A percentile compares a stretch with the other conserved stretches of the same genome.
Conservation (phyloP, 371 early-diverging fungal genomes). For the Syncephalastrum racemosum region DNA sequence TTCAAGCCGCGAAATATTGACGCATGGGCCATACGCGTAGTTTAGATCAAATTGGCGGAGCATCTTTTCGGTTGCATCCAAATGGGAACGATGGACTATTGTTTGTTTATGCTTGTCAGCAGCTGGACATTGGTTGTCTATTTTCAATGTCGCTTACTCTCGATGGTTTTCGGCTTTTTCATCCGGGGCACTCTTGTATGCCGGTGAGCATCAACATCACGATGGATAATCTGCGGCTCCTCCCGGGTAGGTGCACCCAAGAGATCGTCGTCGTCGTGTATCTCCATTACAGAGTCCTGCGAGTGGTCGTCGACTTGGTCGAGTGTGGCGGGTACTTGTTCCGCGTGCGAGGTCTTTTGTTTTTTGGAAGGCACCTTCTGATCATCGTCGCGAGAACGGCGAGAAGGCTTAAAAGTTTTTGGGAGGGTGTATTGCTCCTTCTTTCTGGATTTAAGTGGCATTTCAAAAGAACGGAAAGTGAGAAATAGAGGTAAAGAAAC, state of each 20-base stretch:
- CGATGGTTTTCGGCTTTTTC: too few species aligned
- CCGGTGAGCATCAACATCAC: not conserved
- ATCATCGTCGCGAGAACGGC: too few species aligned
- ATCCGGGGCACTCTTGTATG: not conserved
- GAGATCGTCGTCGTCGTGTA: not conserved
- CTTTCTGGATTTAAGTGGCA: not conserved
- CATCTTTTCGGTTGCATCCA: slow-evolving; percentile 31
- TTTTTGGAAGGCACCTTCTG: too few species aligned
- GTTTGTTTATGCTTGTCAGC: not conserved
- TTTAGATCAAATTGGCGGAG: slow-evolving; percentile 48
- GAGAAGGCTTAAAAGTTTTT: too few species aligned
- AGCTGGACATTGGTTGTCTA: too few species aligned
- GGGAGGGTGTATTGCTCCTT: too few species aligned
- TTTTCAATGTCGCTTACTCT: too few species aligned
- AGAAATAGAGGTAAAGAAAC: not conserved
- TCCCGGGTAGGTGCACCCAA: not conserved
- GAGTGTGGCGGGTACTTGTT: too few species aligned
- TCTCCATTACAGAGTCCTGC: too few species aligned
- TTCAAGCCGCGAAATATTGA: slow-evolving; percentile 42
- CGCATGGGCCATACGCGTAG: slow-evolving; percentile 44
- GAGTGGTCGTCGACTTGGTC: too few species aligned
- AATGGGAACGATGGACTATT: slow-evolving; percentile 40
- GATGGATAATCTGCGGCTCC: not conserved
- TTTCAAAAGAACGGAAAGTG: not conserved
- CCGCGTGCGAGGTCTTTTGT: too few species aligned